Evolutionary conservation across 164 flowering plant species (phyloP), one percentile per base, ranked within the genome.

Genomic region (Magnolia changhungtana): DNA sequence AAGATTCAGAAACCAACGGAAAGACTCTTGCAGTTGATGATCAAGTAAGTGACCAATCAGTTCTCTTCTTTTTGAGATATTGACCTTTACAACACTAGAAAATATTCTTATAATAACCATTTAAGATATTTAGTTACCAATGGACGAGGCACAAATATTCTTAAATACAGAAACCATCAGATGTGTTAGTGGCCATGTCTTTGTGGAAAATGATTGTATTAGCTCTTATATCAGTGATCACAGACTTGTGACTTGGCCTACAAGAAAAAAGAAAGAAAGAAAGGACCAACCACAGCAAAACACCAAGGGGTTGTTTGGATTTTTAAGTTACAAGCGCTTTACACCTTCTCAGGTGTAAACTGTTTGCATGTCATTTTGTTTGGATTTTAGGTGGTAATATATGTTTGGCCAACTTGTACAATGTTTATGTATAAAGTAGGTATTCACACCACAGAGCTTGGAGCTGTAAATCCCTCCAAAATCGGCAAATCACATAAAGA

Each of bases 31-130:
- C 63, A 10, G 76, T 50, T 74, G 87, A 82, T 79, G 80, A 82
- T 72, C 85, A 84, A 81, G 96, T 90, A 85, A 87, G 91, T 80
- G 29, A 52, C 37, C 10, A 49, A 29, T 24, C 21, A 73, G 63
- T 51, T 45, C 52, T 61, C 10, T 23, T 72, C n/a, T 21, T 69
- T 71, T 24, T 27, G 37, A 68, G 31, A 8, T 68, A 16, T 11
- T 68, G 50, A 31, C 49, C 7, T 63, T 37, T 37, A 37, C 45
- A 55, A 55, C 13, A 55, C 61, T 16, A 3, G 61, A 55, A 55
- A 55, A 11, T 55, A 55, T 55, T 55, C 13, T 55, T 11, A 55
- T 55, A 16, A 11, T 16, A 55, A 55, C 61, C 61, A 55, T 55
- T 55, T 55, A 55, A 55, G 16, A 55, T 11, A 55, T 16, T 55